Conservation (phyloP, 1,139 yeast species). For the Meyerozyma athensensis region DNA sequence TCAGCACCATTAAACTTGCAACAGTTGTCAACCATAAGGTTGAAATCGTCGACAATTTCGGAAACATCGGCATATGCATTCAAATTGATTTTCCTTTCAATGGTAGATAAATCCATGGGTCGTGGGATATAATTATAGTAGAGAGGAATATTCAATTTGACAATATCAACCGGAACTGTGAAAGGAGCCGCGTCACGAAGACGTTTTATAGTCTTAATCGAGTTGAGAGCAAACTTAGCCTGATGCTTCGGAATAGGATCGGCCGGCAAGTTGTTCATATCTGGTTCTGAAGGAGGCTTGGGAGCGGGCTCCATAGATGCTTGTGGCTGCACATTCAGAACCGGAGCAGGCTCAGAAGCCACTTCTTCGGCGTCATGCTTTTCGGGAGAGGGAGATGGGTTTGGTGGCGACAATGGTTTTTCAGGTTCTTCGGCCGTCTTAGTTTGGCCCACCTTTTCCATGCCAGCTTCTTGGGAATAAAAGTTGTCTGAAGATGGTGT, state of each 20-base stretch:
- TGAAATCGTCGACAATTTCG: slow-evolving; percentile 74
- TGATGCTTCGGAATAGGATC: slow-evolving; percentile 87
- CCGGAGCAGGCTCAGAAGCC: slow-evolving; percentile 10
- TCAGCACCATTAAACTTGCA: slow-evolving; percentile 78
- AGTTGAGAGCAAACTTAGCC: slow-evolving; percentile 60
- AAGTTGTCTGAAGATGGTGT: slow-evolving; percentile 36
- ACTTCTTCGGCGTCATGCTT: slow-evolving; percentile 18
- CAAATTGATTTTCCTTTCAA: slow-evolving; percentile 69
- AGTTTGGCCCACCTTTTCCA: slow-evolving; percentile 6
- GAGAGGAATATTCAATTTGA: slow-evolving; percentile 84
- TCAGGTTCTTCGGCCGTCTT: slow-evolving; percentile 20
- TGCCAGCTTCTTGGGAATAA: slow-evolving; percentile 12
- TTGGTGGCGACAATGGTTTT: slow-evolving; percentile 44
- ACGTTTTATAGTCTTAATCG: slow-evolving; percentile 78
- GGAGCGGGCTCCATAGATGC: slow-evolving; percentile 55
- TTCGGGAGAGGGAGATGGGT: slow-evolving; percentile 42
- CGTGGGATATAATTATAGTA: slow-evolving; percentile 77
- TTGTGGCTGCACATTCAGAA: slow-evolving; percentile 15
- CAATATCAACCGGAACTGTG: slow-evolving; percentile 81
- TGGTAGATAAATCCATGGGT: slow-evolving; percentile 94
- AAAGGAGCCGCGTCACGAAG: slow-evolving; percentile 93
- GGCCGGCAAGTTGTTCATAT: slow-evolving; percentile 59
- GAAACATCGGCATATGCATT: slow-evolving; percentile 70
- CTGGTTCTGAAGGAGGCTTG: slow-evolving; percentile 67
- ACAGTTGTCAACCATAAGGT: slow-evolving; percentile 81